A percentile compares a stretch with the other conserved stretches of the same genome.
phyloP scores from a whole-genome alignment of 2,329 filamentous ascomycete genomes.

The Tympanopsis confertula region DNA sequence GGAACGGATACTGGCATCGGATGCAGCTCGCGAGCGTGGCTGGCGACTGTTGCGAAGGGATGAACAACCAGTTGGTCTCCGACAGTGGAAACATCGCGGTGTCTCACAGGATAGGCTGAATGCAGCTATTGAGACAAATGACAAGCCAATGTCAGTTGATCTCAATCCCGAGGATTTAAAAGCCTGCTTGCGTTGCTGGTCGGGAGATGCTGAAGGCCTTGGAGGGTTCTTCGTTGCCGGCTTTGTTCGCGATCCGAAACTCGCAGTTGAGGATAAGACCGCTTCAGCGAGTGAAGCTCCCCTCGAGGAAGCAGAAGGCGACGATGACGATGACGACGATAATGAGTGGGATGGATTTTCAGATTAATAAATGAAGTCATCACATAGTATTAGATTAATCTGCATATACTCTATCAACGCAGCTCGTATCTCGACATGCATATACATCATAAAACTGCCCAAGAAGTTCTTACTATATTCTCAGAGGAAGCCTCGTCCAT shows the following conservation, averaged over 20 bases:
- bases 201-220: slow-evolving; percentile 43
- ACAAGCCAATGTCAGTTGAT: too few relatives aligned
- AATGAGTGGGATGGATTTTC: slow-evolving; percentile 28
- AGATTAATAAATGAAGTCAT: too few relatives aligned
- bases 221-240: slow-evolving; percentile 56
- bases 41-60: slow-evolving; percentile 42
- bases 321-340: slow-evolving; percentile 7
- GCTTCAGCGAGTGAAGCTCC: background rate
- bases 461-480: too few relatives aligned
- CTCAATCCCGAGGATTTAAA: slow-evolving; percentile 23
- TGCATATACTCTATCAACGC: too few relatives aligned
- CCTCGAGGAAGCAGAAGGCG: slow-evolving; percentile 1
- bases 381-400: too few relatives aligned
- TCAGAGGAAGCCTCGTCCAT: background rate
- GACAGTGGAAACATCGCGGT: slow-evolving; percentile 32
- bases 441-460: too few relatives aligned
- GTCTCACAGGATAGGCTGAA: slow-evolving; percentile 11
- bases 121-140: too few relatives aligned
- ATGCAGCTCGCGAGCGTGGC: slow-evolving; percentile 33
- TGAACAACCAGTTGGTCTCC: slow-evolving; percentile 42
- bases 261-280: background rate
- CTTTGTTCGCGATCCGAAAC: slow-evolving; percentile 34
- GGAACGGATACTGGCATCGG: slow-evolving; percentile 35
- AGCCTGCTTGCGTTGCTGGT: slow-evolving; percentile 44
- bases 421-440: background rate